A percentile compares a stretch with the other conserved stretches of the same genome.
Evolutionary conservation across 2,329 filamentous ascomycete genomes (phyloP).

Genomic region (Scedosporium minutisporum): DNA sequence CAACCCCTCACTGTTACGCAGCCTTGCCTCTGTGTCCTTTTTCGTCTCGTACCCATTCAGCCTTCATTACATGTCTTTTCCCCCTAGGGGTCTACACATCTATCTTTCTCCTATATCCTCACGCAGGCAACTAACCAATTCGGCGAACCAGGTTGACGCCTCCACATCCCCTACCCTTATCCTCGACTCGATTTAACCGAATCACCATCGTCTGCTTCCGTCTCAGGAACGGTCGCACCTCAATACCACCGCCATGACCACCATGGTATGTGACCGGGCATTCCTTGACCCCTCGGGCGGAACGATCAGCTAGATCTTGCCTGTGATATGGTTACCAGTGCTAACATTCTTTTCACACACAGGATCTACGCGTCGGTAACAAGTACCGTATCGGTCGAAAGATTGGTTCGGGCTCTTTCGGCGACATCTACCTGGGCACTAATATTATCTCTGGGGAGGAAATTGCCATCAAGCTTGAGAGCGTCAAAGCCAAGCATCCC

Average conservation of each 20-base stretch:
- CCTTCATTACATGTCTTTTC: neutral
- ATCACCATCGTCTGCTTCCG: constrained; percentile 10
- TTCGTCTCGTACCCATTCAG: neutral
- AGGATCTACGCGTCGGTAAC: constrained; percentile 93
- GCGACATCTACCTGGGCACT: constrained; percentile 97
- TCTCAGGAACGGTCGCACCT: constrained; percentile 10
- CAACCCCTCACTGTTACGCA: neutral
- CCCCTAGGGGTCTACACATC: neutral
- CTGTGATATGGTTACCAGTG: neutral
- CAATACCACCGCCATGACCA: constrained; percentile 32
- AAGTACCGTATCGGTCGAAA: constrained; percentile 99
- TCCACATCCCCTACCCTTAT: constrained; percentile 7
- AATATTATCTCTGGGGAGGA: constrained; percentile 99
- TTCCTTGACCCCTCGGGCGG: neutral
- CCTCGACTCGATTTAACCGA: constrained; percentile 13
- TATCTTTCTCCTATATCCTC: neutral
- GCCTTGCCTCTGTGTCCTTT: neutral
- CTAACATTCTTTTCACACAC: constrained; percentile 11
- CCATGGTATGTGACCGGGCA: constrained; percentile 33
- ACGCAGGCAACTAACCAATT: neutral
- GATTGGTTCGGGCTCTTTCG: constrained; percentile 95
- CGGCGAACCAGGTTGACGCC: neutral
- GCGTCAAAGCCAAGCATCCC: constrained; percentile 98
- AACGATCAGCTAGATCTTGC: neutral
- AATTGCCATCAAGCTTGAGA: constrained; percentile 99